Conservation (phyloP, 208 protist genomes). For the Trypanosoma melophagium region DNA sequence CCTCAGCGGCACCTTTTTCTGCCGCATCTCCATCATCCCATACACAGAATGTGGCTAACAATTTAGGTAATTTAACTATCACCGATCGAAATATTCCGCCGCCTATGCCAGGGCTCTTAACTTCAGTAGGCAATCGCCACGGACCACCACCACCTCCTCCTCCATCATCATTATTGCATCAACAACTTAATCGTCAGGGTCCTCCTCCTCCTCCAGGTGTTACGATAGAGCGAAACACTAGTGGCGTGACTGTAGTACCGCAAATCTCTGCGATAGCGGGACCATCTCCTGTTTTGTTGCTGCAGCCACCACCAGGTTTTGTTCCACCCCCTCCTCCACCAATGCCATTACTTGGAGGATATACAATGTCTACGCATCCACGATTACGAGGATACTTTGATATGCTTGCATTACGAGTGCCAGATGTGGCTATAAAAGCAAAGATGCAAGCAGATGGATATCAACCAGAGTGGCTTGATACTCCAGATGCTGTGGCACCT, state of each 20-base stretch:
- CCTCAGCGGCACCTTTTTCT: background rate
- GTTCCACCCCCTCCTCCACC: constrained; percentile 30
- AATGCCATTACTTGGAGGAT: constrained; percentile 41
- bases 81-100: constrained; percentile 8
- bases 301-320: constrained; percentile 17
- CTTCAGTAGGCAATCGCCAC: background rate
- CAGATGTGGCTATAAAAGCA: constrained; percentile 37
- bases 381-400: constrained; percentile 65
- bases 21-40: background rate
- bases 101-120: constrained; percentile 32
- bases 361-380: constrained; percentile 49
- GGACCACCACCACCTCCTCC: constrained; percentile 12
- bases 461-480: constrained; percentile 59
- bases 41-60: background rate
- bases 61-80: background rate
- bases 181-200: constrained; percentile 1
- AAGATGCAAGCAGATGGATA: constrained; percentile 67
- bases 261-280: background rate
- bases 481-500: constrained; percentile 53
- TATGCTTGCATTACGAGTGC: constrained; percentile 56
- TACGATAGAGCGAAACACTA: background rate
- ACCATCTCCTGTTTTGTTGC: constrained; percentile 10
- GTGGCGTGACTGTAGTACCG: background rate
- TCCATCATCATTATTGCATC: constrained; percentile 12
- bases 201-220: constrained; percentile 23